Evolutionary conservation across 2,329 filamentous ascomycete species (phyloP), one percentile per base, ranked within the genome.

Genomic region (Colletotrichum somersetense): DNA sequence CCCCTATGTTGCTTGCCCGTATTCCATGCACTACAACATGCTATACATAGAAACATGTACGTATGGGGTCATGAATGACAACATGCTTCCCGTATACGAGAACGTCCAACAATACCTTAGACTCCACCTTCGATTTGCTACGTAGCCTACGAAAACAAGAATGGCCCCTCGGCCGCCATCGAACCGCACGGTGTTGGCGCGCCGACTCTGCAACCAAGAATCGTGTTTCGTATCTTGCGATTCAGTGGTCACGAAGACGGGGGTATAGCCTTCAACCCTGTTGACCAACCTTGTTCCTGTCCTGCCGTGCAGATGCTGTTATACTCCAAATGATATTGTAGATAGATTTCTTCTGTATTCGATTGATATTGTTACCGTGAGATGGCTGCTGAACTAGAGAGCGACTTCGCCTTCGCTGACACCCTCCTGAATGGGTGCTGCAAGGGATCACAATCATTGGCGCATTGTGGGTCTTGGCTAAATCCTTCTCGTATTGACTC

Each of bases 401-500:
- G 3, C 11, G 30, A 26, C 42, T n/a, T 23, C n/a, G 33, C 3
- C 20, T 6, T 26, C n/a, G 30, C 26, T 26, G 33, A 16, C 20
- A 18, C n/a, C 20, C 55, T 23, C 5, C 33, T 5, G 48, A n/a
- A 33, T 42, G 53, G 2, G 61, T 14, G 48, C 35, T 26, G 14
- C 35, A 35, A 23, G 16, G 35, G 16, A 30, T 38, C 48, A 5
- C 46, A 38, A 20, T 30, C 26, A 18, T 30, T 63, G 14, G 26
- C 33, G 14, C 23, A 5, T 33, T 40, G 23, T 53, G 62, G 62
- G 35, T 48, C 23, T 30, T 5, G 5, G 7, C 6, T 2, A 35
- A 63, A 52, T 63, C 48, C 48, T 55, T 55, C 48, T 55, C 62
- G 35, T 63, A 63, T 55, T 23, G 10, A 12, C n/a, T 14, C 10